Conservation (phyloP, 306 rosid genomes). For the Cucumis cinereus region DNA sequence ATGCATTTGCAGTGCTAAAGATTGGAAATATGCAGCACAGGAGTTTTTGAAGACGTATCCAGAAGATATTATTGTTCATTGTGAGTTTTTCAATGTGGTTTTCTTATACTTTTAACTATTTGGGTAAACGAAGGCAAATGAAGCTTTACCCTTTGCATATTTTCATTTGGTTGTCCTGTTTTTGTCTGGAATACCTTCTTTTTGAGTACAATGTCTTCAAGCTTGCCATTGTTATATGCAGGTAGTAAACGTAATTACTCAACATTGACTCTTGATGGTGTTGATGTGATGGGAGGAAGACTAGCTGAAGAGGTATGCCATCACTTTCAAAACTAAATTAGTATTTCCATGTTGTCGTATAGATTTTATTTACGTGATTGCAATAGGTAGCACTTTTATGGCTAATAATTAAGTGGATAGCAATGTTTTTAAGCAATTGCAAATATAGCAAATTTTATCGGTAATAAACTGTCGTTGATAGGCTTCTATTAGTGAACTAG, state of each 20-base stretch:
- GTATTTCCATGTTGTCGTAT: not conserved
- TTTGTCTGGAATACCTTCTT: not conserved
- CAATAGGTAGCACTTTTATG: too few species aligned
- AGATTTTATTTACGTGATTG: too few species aligned
- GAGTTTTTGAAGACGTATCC: conserved; percentile 49
- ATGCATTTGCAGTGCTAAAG: conserved; percentile 39
- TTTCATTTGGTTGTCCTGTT: not conserved
- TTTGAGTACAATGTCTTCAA: conserved; percentile 7
- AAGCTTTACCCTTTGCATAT: not conserved
- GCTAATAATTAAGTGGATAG: too few species aligned
- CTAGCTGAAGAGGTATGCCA: conserved; percentile 61
- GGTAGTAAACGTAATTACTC: conserved; percentile 68
- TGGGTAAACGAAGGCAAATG: not conserved
- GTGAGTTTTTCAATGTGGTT: conserved; percentile 28
- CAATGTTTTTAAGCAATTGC: too few species aligned
- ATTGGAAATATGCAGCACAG: conserved; percentile 74
- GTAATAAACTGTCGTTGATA: too few species aligned
- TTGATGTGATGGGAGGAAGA: conserved; percentile 82
- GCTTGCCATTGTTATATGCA: conserved; percentile 27
- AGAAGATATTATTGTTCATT: conserved; percentile 56
- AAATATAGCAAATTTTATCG: too few species aligned
- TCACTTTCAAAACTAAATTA: not conserved
- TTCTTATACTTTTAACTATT: not conserved
- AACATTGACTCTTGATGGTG: conserved; percentile 65
- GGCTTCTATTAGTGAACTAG: too few species aligned